phyloP scores from a whole-genome alignment of 2,329 filamentous ascomycete genomes.

The Lachnellula suecica region DNA sequence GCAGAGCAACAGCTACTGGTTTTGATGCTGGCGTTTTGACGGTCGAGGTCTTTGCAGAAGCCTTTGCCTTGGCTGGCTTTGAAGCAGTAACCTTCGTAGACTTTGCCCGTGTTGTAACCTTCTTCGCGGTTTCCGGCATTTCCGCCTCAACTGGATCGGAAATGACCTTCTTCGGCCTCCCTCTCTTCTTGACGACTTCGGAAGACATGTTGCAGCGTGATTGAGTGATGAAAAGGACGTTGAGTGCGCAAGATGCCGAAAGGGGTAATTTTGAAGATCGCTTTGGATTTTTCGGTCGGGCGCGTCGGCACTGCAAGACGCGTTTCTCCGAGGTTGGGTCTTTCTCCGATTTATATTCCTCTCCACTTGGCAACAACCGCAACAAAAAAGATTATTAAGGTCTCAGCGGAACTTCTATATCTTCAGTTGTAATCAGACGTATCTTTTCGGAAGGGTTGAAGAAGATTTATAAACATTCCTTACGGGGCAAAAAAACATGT shows the following conservation, averaged over 20 bases:
- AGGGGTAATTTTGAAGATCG: neutral
- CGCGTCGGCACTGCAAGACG: slow-evolving; percentile 4
- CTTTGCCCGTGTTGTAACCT: slow-evolving; percentile 23
- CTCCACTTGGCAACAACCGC: neutral
- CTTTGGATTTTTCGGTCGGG: neutral
- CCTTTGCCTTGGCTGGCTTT: slow-evolving; percentile 13
- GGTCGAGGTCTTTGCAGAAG: slow-evolving; percentile 5
- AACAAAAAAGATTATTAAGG: neutral
- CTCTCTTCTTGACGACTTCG: slow-evolving; percentile 30
- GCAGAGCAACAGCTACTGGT: neutral
- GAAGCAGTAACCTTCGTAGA: slow-evolving; percentile 22
- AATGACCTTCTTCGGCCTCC: slow-evolving; percentile 30
- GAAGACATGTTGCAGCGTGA: slow-evolving; percentile 20
- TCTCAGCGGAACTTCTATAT: neutral
- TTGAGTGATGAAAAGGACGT: neutral
- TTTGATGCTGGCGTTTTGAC: slow-evolving; percentile 13
- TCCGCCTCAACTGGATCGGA: slow-evolving; percentile 22
- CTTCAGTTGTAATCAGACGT: neutral
- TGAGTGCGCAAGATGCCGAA: neutral
- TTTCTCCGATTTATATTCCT: neutral
- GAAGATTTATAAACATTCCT: neutral
- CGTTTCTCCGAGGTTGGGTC: neutral
- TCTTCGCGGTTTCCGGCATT: slow-evolving; percentile 13
- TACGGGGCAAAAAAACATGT: too few relatives aligned
- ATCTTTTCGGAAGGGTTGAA: neutral